These are phyloP conservation scores for Paramecium octaurelia DNA, from an alignment of 73 alveolate genomes.

Conservation along the genomic window DNA sequence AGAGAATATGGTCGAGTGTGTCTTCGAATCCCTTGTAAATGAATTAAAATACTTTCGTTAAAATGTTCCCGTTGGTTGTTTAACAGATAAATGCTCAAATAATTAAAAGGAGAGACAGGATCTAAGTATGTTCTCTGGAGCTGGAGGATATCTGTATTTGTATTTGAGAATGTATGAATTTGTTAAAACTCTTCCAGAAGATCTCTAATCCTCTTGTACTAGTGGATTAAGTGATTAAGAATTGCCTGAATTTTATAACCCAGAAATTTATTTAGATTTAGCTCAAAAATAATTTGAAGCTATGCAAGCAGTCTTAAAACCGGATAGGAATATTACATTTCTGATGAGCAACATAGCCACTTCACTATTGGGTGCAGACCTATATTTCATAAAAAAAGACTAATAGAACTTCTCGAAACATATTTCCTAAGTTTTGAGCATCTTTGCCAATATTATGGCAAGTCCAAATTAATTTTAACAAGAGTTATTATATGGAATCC, in stretches of 20 bases:
- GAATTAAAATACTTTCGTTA: neutral
- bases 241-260: neutral
- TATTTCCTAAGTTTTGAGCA: neutral
- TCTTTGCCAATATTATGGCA: neutral
- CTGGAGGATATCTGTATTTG: constrained; percentile 48
- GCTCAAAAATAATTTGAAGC: neutral
- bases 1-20: neutral
- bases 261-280: neutral
- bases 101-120: neutral
- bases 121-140: constrained; percentile 38
- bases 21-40: neutral
- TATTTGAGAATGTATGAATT: constrained; percentile 33
- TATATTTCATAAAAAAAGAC: neutral
- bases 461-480: constrained; percentile 55
- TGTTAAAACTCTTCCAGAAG: neutral
- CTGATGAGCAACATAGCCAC: constrained; percentile 23
- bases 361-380: neutral
- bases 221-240: neutral
- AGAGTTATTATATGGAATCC: constrained; percentile 93
- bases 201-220: neutral
- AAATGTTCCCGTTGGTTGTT: constrained; percentile 17
- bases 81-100: neutral
- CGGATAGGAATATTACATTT: neutral
- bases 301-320: neutral
- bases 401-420: neutral